Base-by-base conservation (phyloP, 1,284 basidiomycete species). In the Microbotryum silenes-acaulis region DNA sequence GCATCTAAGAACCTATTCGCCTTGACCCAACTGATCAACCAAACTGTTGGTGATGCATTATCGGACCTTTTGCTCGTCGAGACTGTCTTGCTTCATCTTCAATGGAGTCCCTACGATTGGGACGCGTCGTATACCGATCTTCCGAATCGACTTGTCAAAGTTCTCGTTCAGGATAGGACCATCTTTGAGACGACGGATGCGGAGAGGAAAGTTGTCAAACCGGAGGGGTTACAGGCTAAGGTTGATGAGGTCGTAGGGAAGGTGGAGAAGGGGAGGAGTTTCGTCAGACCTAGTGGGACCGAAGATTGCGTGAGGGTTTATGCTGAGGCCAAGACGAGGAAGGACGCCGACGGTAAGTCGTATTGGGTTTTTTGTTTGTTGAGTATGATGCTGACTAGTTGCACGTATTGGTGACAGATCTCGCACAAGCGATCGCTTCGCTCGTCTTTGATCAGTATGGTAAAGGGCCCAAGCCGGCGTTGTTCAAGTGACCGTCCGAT, bases 241-340 rank as follows among this genome's bases (percentile, higher is more conserved):
- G 86, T 99, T 52, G 88, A 98, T 68, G 87, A 88, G 54, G 80
- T 91, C 33, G 87, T 91, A 31, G 79, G 80, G 58, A 85, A 86
- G 72, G 90, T 88, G 73, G 85, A 88, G 59, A 85, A 85, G 42
- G 96, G 93, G 1, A 82, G 96, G 53, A 84, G 88, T 29, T 99
- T 99, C 75, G 94, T 98, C 16, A 78, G 96, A 62, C 96, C 96
- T 1, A 96, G 91, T 76, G 96, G 96, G 14, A 99, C 96, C 21
- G 96, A 99, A 75, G 93, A 98, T 74, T 94, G 96, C 51, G 96
- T 99, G 14, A 82, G 96, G 65, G 93, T 99, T 9, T 99, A 98
- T 74, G 96, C 94, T 1, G 96, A 99, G 76, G 92, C 94, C 2
- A 81, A 79, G 47, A 79, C 84, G 49, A 82, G 82, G 59, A 77